Percentiles rank a stretch among this genome's conserved stretches.
These are phyloP conservation scores for Sporothrix dimorphospora DNA, from an alignment of 2,329 filamentous ascomycete genomes.

Conservation along the genomic window DNA sequence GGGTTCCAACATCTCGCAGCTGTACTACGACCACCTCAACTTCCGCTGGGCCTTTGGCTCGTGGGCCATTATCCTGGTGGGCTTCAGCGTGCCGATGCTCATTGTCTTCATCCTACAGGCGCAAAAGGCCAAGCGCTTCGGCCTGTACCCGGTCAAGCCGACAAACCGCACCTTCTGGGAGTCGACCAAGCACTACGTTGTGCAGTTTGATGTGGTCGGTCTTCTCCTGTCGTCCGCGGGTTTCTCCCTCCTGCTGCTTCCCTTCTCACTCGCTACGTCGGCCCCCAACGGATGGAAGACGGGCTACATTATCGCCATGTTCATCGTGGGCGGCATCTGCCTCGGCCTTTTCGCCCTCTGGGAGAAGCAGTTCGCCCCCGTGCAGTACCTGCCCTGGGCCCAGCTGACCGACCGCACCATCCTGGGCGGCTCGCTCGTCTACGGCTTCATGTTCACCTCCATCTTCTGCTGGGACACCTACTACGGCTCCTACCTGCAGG, in stretches of 20 bases:
- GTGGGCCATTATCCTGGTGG: constrained; percentile 65
- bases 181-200: constrained; percentile 55
- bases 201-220: constrained; percentile 67
- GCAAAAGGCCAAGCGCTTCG: constrained; percentile 59
- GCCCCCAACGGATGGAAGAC: constrained; percentile 48
- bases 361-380: constrained; percentile 44
- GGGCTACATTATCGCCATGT: constrained; percentile 47
- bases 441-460: constrained; percentile 29
- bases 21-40: constrained; percentile 54
- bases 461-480: constrained; percentile 37
- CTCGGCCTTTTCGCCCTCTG: constrained; percentile 45
- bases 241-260: constrained; percentile 66
- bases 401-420: constrained; percentile 53
- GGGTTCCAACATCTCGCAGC: constrained; percentile 58
- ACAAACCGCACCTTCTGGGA: constrained; percentile 51
- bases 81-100: constrained; percentile 60
- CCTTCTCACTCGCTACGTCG: constrained; percentile 61
- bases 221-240: constrained; percentile 65
- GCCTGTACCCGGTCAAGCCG: constrained; percentile 48
- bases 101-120: constrained; percentile 61
- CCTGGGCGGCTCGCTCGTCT: constrained; percentile 35
- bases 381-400: constrained; percentile 47
- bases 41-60: constrained; percentile 72
- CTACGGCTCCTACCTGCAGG: constrained; percentile 34
- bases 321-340: constrained; percentile 45